Base-by-base conservation (phyloP, 164 flowering plant species). In the Warburgia ugandensis region DNA sequence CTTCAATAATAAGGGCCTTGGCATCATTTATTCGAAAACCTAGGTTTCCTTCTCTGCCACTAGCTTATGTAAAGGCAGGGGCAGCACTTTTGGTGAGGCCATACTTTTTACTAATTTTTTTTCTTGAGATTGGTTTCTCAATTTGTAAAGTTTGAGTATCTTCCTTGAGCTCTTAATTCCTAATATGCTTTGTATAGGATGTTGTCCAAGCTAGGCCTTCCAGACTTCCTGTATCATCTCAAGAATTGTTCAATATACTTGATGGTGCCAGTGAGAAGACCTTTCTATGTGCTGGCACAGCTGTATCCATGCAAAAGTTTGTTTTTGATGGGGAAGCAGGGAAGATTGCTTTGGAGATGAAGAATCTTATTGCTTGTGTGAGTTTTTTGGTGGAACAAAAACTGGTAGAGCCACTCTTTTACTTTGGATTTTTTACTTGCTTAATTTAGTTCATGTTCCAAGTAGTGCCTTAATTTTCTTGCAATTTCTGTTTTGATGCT, bases 251-350 rank as follows among this genome's bases (percentile, higher is more conserved):
- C 45, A 63, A 61, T 45, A 73, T 91, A 47, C 87, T 91, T 54
- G 89, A 84, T 63, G 87, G 81, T 77, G 96, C 94, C 30, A 84
- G 96, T 58, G 97, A 91, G 68, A 71, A 54, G 42, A 91, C 97
- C 9, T 91, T 87, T 54, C 65, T 86, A 44, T 83, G 83, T 73
- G 77, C 75, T 52, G 94, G 87, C 28, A 62, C 79, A 26, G 92
- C 87, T 45, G 67, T 64, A 25, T 77, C 81, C n/a, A 37, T 87
- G 75, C 86, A 71, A 50, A 91, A 72, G 49, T 83, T 71, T 67
- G 76, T 91, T 10, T 81, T 91, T 70, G 84, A 91, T 58, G 88
- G 94, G 42, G 94, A 78, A 43, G 80, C 85, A 64, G 84, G 70
- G 30, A 84, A 84, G 76, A 74, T 73, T 68, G 78, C 73, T 22